These are phyloP conservation scores for Sorghum bicolor DNA, from an alignment of 176 grass and related monocot genomes.

Conservation along the genomic window DNA sequence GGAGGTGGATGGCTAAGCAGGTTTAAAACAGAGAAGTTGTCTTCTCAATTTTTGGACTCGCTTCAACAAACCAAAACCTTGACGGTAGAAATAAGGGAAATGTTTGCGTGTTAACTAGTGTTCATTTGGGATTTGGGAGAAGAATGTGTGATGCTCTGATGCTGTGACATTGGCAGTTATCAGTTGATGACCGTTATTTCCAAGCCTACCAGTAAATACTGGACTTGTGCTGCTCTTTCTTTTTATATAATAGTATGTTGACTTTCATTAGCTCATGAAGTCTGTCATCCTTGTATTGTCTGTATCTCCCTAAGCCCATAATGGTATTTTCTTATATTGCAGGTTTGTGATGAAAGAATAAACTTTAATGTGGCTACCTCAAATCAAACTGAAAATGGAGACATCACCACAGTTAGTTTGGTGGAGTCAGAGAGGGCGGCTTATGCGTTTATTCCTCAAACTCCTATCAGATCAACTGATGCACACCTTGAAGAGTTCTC, in stretches of 20 bases:
- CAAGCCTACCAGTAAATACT: background rate
- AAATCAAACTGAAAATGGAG: conserved; percentile 42
- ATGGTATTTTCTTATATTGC: conserved; percentile 21
- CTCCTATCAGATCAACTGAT: conserved; percentile 71
- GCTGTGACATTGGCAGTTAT: background rate
- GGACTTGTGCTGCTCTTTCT: background rate
- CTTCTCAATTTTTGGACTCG: background rate
- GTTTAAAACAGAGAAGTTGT: background rate
- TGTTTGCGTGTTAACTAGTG: background rate
- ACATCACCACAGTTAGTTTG: conserved; percentile 16
- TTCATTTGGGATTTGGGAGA: background rate
- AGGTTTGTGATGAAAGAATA: conserved; percentile 49
- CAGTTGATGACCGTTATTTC: background rate
- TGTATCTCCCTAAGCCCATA: background rate
- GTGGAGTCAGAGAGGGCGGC: conserved; percentile 47
- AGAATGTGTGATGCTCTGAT: background rate
- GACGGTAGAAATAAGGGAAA: background rate
- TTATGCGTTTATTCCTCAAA: conserved; percentile 65
- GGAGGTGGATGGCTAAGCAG: background rate
- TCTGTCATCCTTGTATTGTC: background rate
- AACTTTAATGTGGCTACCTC: conserved; percentile 32
- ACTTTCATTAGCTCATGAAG: background rate
- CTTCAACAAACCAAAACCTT: background rate
- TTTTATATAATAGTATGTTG: background rate
- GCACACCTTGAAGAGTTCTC: conserved; percentile 91